A percentile compares a stretch with the other conserved stretches of the same genome.
These are phyloP conservation scores for Colletotrichum nymphaeae DNA, from an alignment of 2,329 filamentous ascomycete species.

Conservation along the genomic window DNA sequence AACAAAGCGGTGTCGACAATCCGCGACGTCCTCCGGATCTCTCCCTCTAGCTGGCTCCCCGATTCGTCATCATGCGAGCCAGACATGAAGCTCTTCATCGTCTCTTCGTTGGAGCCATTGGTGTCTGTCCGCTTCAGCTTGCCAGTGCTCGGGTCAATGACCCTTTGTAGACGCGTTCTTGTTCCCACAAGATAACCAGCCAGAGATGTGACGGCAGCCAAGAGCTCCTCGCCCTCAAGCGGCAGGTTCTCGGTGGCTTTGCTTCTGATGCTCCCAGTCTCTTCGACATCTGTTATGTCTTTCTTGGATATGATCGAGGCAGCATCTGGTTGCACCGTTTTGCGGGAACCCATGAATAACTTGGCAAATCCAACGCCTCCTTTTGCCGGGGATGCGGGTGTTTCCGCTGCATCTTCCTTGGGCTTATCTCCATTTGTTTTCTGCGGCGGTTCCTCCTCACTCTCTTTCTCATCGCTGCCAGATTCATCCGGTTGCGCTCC, in stretches of 20 bases:
- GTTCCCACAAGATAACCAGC: slow-evolving; percentile 91
- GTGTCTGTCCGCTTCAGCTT: slow-evolving; percentile 65
- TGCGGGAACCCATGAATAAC: slow-evolving; percentile 62
- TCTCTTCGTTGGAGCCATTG: slow-evolving; percentile 58
- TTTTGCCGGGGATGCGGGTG: slow-evolving; percentile 49
- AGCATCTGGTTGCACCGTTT: slow-evolving; percentile 59
- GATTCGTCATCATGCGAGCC: slow-evolving; percentile 55
- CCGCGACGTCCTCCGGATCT: slow-evolving; percentile 80
- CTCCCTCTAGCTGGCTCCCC: slow-evolving; percentile 73
- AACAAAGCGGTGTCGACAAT: slow-evolving; percentile 96
- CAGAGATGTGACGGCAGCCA: slow-evolving; percentile 82
- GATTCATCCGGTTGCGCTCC: slow-evolving; percentile 57
- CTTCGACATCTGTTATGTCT: slow-evolving; percentile 62
- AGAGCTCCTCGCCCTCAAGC: slow-evolving; percentile 85
- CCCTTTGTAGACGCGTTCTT: slow-evolving; percentile 72
- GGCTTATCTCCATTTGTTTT: slow-evolving; percentile 47
- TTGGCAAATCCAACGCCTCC: slow-evolving; percentile 62
- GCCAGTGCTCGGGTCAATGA: slow-evolving; percentile 71
- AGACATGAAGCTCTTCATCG: slow-evolving; percentile 67
- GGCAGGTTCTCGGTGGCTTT: slow-evolving; percentile 60
- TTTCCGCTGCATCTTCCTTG: slow-evolving; percentile 38
- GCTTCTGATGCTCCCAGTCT: slow-evolving; percentile 65
- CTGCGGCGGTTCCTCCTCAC: slow-evolving; percentile 49
- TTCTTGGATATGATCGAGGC: slow-evolving; percentile 71
- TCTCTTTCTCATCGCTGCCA: slow-evolving; percentile 47